These are phyloP conservation scores for Suillus ampliporus DNA, from an alignment of 768 basidiomycete genomes.

Conservation along the genomic window DNA sequence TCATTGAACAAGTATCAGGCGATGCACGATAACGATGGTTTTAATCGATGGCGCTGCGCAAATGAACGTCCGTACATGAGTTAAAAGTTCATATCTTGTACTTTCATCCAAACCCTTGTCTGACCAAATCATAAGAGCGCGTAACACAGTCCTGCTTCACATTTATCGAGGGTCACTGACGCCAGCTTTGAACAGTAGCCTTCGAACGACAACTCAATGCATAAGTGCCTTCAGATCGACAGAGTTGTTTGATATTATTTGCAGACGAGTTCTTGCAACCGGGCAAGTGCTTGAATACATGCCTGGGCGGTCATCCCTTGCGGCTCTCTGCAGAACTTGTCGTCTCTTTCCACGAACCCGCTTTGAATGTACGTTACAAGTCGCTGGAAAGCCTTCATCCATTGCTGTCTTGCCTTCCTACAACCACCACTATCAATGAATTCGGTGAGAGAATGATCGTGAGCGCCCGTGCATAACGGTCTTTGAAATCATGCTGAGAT, in stretches of 20 bases:
- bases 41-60: not conserved
- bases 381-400: constrained; percentile 4
- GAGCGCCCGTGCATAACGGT: not conserved
- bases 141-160: not conserved
- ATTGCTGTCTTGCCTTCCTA: not conserved
- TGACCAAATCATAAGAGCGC: not conserved
- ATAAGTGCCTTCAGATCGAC: constrained; percentile 5
- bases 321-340: constrained; percentile 8
- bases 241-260: constrained; percentile 3
- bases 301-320: not conserved
- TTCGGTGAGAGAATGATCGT: not conserved
- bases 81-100: not conserved
- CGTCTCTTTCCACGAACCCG: constrained; percentile 5
- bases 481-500: not conserved
- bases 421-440: not conserved
- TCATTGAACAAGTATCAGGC: not conserved
- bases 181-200: not conserved
- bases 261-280: not conserved
- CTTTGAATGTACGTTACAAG: constrained; percentile 4
- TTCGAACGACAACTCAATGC: not conserved
- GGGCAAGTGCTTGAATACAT: not conserved
- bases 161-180: not conserved
- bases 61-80: not conserved
- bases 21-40: not conserved
- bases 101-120: not conserved